phyloP scores from a whole-genome alignment of 768 basidiomycete genomes.

The Daedaleopsis sinensis region DNA sequence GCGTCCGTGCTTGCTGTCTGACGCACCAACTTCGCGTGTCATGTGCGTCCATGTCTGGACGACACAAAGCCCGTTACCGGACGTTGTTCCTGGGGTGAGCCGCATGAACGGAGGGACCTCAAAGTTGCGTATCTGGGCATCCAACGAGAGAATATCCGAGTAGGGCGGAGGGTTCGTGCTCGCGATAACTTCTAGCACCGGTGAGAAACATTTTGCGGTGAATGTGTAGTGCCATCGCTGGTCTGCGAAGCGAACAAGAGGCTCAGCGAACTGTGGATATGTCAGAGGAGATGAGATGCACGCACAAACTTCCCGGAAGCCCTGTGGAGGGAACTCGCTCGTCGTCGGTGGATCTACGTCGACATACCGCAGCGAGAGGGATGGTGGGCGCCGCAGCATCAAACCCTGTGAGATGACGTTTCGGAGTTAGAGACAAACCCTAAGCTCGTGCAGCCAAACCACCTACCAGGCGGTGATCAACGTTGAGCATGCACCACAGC shows the following conservation, averaged over 20 bases:
- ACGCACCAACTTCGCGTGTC: constrained; percentile 64
- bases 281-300: constrained; percentile 1
- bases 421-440: neutral
- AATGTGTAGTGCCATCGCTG: constrained; percentile 75
- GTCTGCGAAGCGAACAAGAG: constrained; percentile 40
- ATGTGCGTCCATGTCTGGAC: constrained; percentile 16
- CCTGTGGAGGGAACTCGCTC: constrained; percentile 30
- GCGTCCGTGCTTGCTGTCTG: neutral
- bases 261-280: neutral
- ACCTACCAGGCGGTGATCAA: constrained; percentile 70
- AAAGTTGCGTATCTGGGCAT: constrained; percentile 58
- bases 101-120: constrained; percentile 53
- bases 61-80: constrained; percentile 18
- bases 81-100: constrained; percentile 32
- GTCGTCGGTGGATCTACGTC: constrained; percentile 50
- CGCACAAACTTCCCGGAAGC: constrained; percentile 32
- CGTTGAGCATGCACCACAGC: constrained; percentile 75
- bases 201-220: constrained; percentile 62
- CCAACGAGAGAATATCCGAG: constrained; percentile 52
- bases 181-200: constrained; percentile 61
- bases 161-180: constrained; percentile 57
- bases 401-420: constrained; percentile 50
- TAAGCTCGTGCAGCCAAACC: neutral
- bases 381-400: constrained; percentile 73
- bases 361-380: constrained; percentile 64